Percentiles rank a stretch among this genome's conserved stretches.
Conservation (phyloP, 2,329 filamentous ascomycete species). For the Aureobasidium zeae region DNA sequence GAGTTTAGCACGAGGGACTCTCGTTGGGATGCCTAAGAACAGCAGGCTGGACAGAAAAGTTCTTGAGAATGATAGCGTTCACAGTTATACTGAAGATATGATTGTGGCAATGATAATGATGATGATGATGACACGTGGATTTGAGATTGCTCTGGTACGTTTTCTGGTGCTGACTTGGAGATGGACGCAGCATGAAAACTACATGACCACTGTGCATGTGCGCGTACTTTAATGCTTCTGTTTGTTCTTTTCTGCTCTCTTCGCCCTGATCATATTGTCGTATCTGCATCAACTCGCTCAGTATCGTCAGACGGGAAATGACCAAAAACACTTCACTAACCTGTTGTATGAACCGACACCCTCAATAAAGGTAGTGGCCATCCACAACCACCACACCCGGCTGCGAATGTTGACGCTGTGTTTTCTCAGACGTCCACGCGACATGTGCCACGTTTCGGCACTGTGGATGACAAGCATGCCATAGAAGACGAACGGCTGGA, state of each 20-base stretch:
- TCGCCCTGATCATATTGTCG: conserved; percentile 34
- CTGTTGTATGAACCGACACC: conserved; percentile 42
- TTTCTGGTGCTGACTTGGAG: too few relatives aligned
- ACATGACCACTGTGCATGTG: too few relatives aligned
- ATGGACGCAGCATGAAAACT: too few relatives aligned
- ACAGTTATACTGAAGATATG: too few relatives aligned
- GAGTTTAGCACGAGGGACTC: too few relatives aligned
- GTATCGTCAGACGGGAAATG: not conserved
- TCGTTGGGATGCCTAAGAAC: too few relatives aligned
- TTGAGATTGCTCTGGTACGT: too few relatives aligned
- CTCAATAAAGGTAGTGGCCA: conserved; percentile 44
- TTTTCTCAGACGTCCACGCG: conserved; percentile 36
- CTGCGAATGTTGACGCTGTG: conserved; percentile 44
- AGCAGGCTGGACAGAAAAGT: too few relatives aligned
- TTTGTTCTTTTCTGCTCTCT: conserved; percentile 31
- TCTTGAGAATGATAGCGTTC: too few relatives aligned
- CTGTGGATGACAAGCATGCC: conserved; percentile 57
- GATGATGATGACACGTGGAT: too few relatives aligned
- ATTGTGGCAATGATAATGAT: too few relatives aligned
- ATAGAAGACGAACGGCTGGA: conserved; percentile 50
- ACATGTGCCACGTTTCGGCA: conserved; percentile 49
- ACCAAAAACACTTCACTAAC: conserved; percentile 14
- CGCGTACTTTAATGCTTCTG: conserved; percentile 32
- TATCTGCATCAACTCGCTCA: conserved; percentile 24
- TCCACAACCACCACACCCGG: conserved; percentile 46